Evolutionary conservation across 805 yeast genomes (phyloP), one percentile per base, ranked within the genome.

Genomic region (Myxozyma vanderwaltii): DNA sequence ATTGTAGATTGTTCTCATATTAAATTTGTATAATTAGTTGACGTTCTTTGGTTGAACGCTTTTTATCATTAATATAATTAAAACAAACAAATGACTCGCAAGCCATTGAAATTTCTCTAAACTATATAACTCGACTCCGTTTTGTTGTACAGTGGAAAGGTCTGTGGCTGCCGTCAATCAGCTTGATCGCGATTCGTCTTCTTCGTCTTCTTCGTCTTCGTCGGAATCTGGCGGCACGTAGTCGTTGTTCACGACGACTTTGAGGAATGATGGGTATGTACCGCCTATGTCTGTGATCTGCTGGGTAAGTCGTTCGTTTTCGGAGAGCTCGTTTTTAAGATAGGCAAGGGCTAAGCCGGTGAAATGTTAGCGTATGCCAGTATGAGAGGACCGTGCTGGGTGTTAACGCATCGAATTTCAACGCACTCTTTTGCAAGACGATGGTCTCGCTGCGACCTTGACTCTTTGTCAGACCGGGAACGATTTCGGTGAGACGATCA

Each of bases 361-460:
- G 17, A n/a, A 38, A 21, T 38, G 4, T 17, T 35, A 13, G 13
- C n/a, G n/a, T 15, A 40, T 21, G 29, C 19, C 38, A 13, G 29
- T 13, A 29, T 26, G 24, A 23, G 26, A 19, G 13, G 24, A 47
- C 17, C 27, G 10, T 23, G 45, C 23, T 38, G 17, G 40, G n/a
- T n/a, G n/a, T n/a, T 35, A 13, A 8, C 43, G 21, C 15, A 38
- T 3, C 10, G 4, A 13, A n/a, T 10, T 10, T 38, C 10, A n/a
- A 48, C 68, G 44, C 56, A 68, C 73, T 70, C 69, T 89, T 86
- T 15, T 83, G 79, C 58, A 91, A 79, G 10, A 91, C 88, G 17
- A 84, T 78, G 35, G 89, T 79, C 68, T 91, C 98, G 0, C 96
- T 86, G 44, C 97, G 76, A 55, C 86, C 84, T 66, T 92, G 96